phyloP scores from a whole-genome alignment of 768 basidiomycete species.

The Baorangia bicolor region DNA sequence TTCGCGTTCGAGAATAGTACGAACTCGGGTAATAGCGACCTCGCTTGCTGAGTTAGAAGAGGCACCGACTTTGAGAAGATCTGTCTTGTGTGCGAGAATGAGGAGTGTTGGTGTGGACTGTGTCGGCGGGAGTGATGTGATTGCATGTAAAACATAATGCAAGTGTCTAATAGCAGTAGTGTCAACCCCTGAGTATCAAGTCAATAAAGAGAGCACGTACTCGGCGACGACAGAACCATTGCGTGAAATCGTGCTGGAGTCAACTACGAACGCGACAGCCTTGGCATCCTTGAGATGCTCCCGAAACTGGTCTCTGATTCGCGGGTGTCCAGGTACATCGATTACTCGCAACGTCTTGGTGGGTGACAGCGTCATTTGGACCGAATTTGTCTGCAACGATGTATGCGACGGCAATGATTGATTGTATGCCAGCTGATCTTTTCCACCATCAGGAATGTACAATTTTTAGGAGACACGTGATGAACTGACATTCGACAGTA shows the following conservation, averaged over 20 bases:
- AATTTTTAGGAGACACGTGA: not conserved
- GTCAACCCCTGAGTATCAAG: not conserved
- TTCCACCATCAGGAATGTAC: constrained; percentile 9
- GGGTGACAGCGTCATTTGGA: constrained; percentile 42
- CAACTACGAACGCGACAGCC: constrained; percentile 75
- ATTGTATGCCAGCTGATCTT: constrained; percentile 59
- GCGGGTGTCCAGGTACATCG: constrained; percentile 85
- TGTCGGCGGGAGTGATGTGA: constrained; percentile 74
- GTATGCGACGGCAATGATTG: constrained; percentile 68
- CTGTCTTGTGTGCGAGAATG: constrained; percentile 76
- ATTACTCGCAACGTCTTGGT: constrained; percentile 53
- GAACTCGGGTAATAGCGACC: constrained; percentile 70
- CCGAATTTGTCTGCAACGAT: constrained; percentile 72
- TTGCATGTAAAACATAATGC: constrained; percentile 65
- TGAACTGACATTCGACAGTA: constrained; percentile 62
- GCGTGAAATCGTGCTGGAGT: constrained; percentile 74
- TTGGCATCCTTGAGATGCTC: constrained; percentile 64
- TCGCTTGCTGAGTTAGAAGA: constrained; percentile 36
- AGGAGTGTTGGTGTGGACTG: constrained; percentile 57
- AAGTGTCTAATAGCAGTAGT: constrained; percentile 52
- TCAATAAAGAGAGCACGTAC: constrained; percentile 44
- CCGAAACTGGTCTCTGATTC: constrained; percentile 69
- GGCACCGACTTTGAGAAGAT: constrained; percentile 54
- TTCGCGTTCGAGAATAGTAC: constrained; percentile 78
- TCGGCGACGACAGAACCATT: constrained; percentile 76